Evolutionary conservation across 345 rosid genomes (phyloP).

Genomic region (Corchorus olitorius): DNA sequence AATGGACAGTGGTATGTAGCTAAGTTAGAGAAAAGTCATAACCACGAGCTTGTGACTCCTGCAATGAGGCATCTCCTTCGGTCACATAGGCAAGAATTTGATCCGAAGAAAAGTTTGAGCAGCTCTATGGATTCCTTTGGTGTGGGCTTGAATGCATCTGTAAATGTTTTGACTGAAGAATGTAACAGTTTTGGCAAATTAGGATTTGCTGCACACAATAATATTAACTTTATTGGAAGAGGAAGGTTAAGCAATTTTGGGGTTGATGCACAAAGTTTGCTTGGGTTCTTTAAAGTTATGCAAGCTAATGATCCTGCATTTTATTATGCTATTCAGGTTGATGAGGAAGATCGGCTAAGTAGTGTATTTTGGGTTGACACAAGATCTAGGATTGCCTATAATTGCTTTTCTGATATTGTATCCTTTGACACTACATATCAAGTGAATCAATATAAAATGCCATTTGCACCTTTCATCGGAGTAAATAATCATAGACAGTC

Average conservation of each 20-base stretch:
- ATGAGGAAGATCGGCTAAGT: slow-evolving; percentile 33
- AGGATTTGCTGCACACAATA: slow-evolving; percentile 17
- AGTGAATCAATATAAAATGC: slow-evolving; percentile 35
- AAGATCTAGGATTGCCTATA: slow-evolving; percentile 32
- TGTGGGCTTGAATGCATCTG: slow-evolving; percentile 11
- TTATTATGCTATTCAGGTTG: slow-evolving; percentile 36
- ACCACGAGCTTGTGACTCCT: slow-evolving; percentile 31
- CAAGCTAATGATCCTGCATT: slow-evolving; percentile 31
- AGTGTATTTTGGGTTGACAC: slow-evolving; percentile 41
- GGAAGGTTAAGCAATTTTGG: slow-evolving; percentile 33
- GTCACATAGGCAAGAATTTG: slow-evolving; percentile 28
- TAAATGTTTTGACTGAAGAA: slow-evolving; percentile 18
- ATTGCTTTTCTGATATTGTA: slow-evolving; percentile 34
- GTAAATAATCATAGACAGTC: slow-evolving; percentile 40
- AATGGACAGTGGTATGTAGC: slow-evolving; percentile 32
- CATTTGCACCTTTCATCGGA: slow-evolving; percentile 38
- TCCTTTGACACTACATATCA: slow-evolving; percentile 34
- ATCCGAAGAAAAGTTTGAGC: slow-evolving; percentile 19
- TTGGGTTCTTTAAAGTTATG: slow-evolving; percentile 35
- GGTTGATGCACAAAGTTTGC: slow-evolving; percentile 30
- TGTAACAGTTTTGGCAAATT: slow-evolving; percentile 25
- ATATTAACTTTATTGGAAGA: slow-evolving; percentile 25
- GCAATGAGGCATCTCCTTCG: slow-evolving; percentile 32
- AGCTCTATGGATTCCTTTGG: slow-evolving; percentile 14
- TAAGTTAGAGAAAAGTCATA: slow-evolving; percentile 33